These are phyloP conservation scores for Scheffersomyces titani DNA, from an alignment of 1,139 yeast genomes.

Conservation along the genomic window DNA sequence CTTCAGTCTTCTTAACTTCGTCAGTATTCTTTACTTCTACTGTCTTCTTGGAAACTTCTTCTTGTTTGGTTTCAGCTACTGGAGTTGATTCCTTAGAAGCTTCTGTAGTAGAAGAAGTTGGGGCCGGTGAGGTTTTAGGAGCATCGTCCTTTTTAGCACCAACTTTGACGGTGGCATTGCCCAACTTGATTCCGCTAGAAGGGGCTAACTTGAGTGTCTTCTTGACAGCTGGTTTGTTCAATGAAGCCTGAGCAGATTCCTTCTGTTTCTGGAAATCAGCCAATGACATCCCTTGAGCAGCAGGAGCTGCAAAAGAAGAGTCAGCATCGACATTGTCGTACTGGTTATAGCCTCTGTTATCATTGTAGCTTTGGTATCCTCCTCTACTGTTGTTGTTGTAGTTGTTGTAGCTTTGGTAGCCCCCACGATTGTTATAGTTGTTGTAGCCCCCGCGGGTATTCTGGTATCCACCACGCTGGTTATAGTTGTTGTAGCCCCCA, in stretches of 20 bases:
- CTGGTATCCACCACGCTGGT: conserved; percentile 14
- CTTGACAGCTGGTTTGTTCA: conserved; percentile 51
- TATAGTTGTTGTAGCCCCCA: conserved; percentile 24
- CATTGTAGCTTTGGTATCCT: conserved; percentile 19
- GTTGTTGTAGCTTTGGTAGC: conserved; percentile 27
- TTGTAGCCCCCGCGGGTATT: conserved; percentile 26
- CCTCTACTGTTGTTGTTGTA: conserved; percentile 24
- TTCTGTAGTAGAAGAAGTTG: conserved; percentile 12
- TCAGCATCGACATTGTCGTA: conserved; percentile 16
- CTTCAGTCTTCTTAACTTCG: conserved; percentile 10
- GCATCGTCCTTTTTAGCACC: conserved; percentile 30
- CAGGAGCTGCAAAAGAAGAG: conserved; percentile 17
- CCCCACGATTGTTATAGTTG: conserved; percentile 26
- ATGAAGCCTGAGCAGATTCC: conserved; percentile 35
- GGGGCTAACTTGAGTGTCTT: conserved; percentile 65
- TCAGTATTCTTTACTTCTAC: conserved; percentile 7
- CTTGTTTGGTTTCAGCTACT: conserved; percentile 9
- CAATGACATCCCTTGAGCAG: conserved; percentile 71
- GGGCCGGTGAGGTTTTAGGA: conserved; percentile 15
- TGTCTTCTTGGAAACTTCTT: conserved; percentile 8
- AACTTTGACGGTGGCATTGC: conserved; percentile 48
- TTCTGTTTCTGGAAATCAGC: conserved; percentile 85
- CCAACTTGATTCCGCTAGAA: conserved; percentile 68
- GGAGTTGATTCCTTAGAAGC: conserved; percentile 20
- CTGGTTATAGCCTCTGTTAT: conserved; percentile 18